phyloP scores from a whole-genome alignment of 2,329 filamentous ascomycete genomes.

The Gliomastix tumulicola region DNA sequence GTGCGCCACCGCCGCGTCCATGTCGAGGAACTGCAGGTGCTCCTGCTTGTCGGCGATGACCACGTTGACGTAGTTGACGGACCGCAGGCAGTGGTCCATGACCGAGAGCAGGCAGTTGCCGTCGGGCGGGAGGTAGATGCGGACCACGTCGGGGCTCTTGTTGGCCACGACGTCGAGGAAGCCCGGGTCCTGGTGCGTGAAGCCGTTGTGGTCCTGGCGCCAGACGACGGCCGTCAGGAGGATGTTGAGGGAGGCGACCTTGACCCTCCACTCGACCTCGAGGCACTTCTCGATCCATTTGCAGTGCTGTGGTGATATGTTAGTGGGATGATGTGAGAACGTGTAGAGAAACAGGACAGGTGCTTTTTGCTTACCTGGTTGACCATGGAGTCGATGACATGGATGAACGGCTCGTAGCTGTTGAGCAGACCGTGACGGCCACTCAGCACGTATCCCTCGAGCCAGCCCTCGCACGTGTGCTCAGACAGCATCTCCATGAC shows the following conservation, averaged over 20 bases:
- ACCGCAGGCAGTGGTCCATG: slow-evolving; percentile 69
- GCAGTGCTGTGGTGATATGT: slow-evolving; percentile 49
- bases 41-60: slow-evolving; percentile 59
- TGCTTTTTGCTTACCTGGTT: slow-evolving; percentile 63
- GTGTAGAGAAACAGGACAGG: slow-evolving; percentile 2
- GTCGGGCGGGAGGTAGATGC: slow-evolving; percentile 75
- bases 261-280: slow-evolving; percentile 72
- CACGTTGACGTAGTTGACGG: slow-evolving; percentile 74
- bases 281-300: slow-evolving; percentile 79
- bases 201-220: slow-evolving; percentile 79
- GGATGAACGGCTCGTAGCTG: slow-evolving; percentile 77
- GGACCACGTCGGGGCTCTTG: slow-evolving; percentile 72
- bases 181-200: slow-evolving; percentile 74
- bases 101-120: slow-evolving; percentile 71
- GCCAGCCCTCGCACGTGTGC: slow-evolving; percentile 73
- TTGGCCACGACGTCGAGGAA: slow-evolving; percentile 76
- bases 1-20: slow-evolving; percentile 61
- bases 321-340: slow-evolving; percentile 6
- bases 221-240: slow-evolving; percentile 72
- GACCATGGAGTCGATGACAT: slow-evolving; percentile 80
- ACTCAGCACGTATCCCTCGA: slow-evolving; percentile 71
- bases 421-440: slow-evolving; percentile 72
- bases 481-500: slow-evolving; percentile 85
- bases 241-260: slow-evolving; percentile 71
- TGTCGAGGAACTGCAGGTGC: slow-evolving; percentile 4